Evolutionary conservation across 1,139 yeast genomes (phyloP).

Genomic region (Debaryomyces coudertii): DNA sequence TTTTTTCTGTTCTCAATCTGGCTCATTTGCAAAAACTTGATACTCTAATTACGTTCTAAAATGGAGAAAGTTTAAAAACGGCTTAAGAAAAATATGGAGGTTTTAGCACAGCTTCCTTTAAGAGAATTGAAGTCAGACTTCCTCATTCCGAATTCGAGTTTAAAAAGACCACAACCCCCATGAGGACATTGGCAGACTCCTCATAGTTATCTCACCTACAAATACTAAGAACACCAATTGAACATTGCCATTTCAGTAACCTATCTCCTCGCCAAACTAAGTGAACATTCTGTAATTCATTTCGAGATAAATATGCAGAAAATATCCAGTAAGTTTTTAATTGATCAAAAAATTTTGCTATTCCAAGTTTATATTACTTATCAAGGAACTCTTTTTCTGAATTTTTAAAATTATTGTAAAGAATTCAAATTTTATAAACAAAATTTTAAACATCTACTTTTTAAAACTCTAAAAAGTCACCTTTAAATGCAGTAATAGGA

Average conservation of each 20-base stretch:
- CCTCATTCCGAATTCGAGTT: conserved; percentile 2
- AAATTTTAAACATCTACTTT: neutral
- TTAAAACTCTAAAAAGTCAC: neutral
- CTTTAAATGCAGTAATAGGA: conserved; percentile 3
- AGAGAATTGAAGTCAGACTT: conserved; percentile 10
- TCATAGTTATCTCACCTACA: conserved; percentile 2
- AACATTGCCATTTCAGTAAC: conserved; percentile 9
- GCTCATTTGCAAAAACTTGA: conserved; percentile 17
- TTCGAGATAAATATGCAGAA: neutral
- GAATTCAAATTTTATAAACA: neutral
- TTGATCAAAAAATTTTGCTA: conserved; percentile 11
- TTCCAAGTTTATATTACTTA: conserved; percentile 1
- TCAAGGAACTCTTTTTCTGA: neutral
- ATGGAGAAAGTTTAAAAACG: conserved; percentile 19
- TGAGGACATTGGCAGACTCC: conserved; percentile 2
- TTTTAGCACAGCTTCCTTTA: conserved; percentile 12
- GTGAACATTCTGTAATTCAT: neutral
- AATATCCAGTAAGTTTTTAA: conserved; percentile 7
- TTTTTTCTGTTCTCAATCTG: conserved; percentile 15
- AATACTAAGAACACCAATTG: conserved; percentile 11
- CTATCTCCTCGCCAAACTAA: conserved; percentile 8
- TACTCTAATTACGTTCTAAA: conserved; percentile 19
- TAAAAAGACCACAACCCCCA: neutral
- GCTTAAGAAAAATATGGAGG: conserved; percentile 14
- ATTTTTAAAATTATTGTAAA: conserved; percentile 2